Percentiles rank a stretch among this genome's conserved stretches.
Evolutionary conservation across 495 filamentous ascomycete species (phyloP).

Genomic region (Talaromyces wortmannii): DNA sequence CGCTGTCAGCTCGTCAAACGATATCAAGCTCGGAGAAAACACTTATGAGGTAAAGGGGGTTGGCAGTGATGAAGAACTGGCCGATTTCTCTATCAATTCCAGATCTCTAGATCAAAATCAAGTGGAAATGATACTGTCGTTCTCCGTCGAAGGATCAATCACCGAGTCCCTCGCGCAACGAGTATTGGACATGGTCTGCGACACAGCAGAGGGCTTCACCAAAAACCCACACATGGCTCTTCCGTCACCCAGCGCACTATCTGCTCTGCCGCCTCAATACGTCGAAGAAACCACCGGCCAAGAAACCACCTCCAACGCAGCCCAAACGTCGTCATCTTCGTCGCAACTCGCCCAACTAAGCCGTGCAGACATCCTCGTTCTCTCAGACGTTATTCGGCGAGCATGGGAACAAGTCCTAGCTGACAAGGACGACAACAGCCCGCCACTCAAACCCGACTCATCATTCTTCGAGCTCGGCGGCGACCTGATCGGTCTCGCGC

Average conservation of each 20-base stretch:
- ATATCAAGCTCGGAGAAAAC: conserved; percentile 37
- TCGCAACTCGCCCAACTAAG: conserved; percentile 33
- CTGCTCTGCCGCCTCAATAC: conserved; percentile 23
- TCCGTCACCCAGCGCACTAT: conserved; percentile 32
- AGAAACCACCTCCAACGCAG: conserved; percentile 16
- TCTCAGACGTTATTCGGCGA: conserved; percentile 39
- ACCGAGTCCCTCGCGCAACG: conserved; percentile 29
- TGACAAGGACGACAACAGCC: conserved; percentile 7
- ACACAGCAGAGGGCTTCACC: conserved; percentile 35
- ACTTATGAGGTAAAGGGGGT: conserved; percentile 42
- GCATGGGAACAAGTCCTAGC: conserved; percentile 47
- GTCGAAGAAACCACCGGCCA: conserved; percentile 13
- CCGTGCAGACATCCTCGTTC: conserved; percentile 37
- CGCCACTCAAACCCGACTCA: conserved; percentile 30
- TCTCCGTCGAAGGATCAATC: conserved; percentile 37
- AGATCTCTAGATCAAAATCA: conserved; percentile 30
- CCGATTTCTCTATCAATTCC: conserved; percentile 43
- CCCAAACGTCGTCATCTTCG: conserved; percentile 11
- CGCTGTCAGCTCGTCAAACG: conserved; percentile 33
- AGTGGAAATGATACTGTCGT: conserved; percentile 37
- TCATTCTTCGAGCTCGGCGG: conserved; percentile 49
- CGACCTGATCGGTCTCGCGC: conserved; percentile 45
- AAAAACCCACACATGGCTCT: conserved; percentile 34
- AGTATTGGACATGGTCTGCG: conserved; percentile 43
- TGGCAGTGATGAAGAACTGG: conserved; percentile 43